Base-by-base conservation (phyloP, 1,284 basidiomycete genomes). In the Anthracocystis setariae region DNA sequence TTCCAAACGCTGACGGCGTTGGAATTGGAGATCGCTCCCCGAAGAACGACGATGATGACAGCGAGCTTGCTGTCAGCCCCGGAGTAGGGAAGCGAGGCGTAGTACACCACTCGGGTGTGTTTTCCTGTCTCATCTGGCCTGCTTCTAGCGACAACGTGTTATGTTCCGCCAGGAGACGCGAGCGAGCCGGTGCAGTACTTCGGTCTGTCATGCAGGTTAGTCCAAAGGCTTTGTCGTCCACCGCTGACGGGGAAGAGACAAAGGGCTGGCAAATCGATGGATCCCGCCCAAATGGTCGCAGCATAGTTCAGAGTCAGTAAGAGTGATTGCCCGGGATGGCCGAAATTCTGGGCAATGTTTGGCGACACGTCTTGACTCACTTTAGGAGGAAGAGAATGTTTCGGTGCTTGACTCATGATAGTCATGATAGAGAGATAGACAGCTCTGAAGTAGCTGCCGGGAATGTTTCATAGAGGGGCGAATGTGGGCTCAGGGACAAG, bases 361-460 rank as follows among this genome's bases (percentile, higher is more conserved):
- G 48, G 27, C 39, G 49, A 52, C 40, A 13, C 25, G 20, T 39
- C 15, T 33, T 21, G 23, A 55, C 67, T 60, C 47, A 71, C 68
- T 29, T 71, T 71, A 18, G 68, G 58, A 20, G 68, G 68, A 25
- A 71, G 62, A 29, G 62, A 71, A 47, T 71, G 68, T 50, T 50
- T 52, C n/a, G 58, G 44, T 33, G 47, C 62, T 52, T 57, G 58
- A 18, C 18, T 55, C 48, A 61, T 71, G 29, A 58, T 42, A 46
- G 51, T 46, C 68, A 71, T 71, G 54, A 20, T 38, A 58, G 48
- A 49, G 35, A 18, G 25, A 27, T 8, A 32, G 23, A 12, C 29
- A 29, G 29, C 29, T 12, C 12, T 29, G 12, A 29, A 29, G 29
- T 29, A 29, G 29, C 29, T 12, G 29, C 29, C 12, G 29, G 12